Evolutionary conservation across 345 rosid genomes (phyloP), one percentile per base, ranked within the genome.

Genomic region (Camelina neglecta): DNA sequence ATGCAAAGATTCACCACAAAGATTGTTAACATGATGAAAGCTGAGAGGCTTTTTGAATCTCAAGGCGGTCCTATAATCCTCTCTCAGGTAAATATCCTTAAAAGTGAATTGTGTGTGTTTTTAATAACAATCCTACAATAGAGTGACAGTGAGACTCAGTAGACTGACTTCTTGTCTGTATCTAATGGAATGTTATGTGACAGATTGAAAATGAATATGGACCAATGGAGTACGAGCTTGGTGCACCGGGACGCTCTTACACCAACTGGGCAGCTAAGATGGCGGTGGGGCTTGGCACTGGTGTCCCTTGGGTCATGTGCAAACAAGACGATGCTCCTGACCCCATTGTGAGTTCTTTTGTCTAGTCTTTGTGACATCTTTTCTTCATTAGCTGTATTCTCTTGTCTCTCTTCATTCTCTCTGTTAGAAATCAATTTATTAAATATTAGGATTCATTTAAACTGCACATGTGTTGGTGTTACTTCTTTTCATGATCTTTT

Each of bases 291-390:
- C 93, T 86, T 1, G 86, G 85, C 75, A 93, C 99, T 39, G 99
- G 99, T 79, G 99, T 96, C 81, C 98, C 99, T 9, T 96, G 99
- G 99, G 87, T 96, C 85, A 96, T 96, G 99, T 96, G 99, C 93
- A 96, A 96, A 85, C 98, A 96, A 87, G 99, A 96, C 84, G 99
- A 93, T 79, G 98, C 95, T 36, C 98, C 97, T 0, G 98, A 96
- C 83, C 95, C 98, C 79, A 68, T 93, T 81, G 99, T 91, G 84
- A 82, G 93, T 83, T 76, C 77, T 60, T 38, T 68, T 63, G 75
- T 74, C 79, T 70, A 54, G 62, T 81, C 69, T 58, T 60, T 23
- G 65, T 48, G 69, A 73, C 81, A 72, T 77, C 75, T 65, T 64
- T 45, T 84, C 65, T 86, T 72, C 81, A 65, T 58, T 65, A 72